Evolutionary conservation across 208 protist species (phyloP).

Genomic region (Crithidia fasciculata): DNA sequence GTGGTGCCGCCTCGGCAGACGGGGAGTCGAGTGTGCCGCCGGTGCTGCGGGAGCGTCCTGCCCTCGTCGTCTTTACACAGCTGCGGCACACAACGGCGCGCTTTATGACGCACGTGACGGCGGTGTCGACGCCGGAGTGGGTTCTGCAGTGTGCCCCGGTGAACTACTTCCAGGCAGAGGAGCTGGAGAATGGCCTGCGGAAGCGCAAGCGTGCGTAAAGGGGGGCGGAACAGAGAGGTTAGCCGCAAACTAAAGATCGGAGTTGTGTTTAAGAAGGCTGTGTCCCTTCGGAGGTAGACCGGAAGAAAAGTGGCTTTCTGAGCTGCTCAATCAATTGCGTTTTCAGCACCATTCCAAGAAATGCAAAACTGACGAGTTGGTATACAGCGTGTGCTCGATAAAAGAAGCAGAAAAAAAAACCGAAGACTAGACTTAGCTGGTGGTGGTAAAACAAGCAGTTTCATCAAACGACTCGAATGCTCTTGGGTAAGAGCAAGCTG

Average conservation of each 20-base stretch:
- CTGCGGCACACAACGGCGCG: constrained; percentile 85
- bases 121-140: constrained; percentile 69
- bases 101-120: constrained; percentile 90
- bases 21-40: constrained; percentile 14
- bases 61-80: constrained; percentile 85
- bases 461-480: too few relatives aligned
- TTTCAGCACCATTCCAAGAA: too few relatives aligned
- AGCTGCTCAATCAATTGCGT: too few relatives aligned
- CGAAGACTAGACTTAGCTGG: too few relatives aligned
- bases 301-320: too few relatives aligned
- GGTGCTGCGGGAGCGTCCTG: constrained; percentile 57
- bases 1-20: background rate
- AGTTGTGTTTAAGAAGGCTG: background rate
- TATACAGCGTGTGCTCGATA: too few relatives aligned
- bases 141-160: constrained; percentile 69
- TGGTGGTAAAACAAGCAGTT: too few relatives aligned
- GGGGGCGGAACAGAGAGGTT: background rate
- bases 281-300: background rate
- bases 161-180: constrained; percentile 85
- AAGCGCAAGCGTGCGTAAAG: constrained; percentile 62
- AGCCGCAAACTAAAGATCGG: background rate
- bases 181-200: constrained; percentile 72
- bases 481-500: too few relatives aligned
- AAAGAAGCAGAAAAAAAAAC: too few relatives aligned
- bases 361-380: too few relatives aligned